Percentiles rank a stretch among this genome's conserved stretches.
Conservation (phyloP, 441 rosid genomes). For the Caryocar brasiliense region DNA sequence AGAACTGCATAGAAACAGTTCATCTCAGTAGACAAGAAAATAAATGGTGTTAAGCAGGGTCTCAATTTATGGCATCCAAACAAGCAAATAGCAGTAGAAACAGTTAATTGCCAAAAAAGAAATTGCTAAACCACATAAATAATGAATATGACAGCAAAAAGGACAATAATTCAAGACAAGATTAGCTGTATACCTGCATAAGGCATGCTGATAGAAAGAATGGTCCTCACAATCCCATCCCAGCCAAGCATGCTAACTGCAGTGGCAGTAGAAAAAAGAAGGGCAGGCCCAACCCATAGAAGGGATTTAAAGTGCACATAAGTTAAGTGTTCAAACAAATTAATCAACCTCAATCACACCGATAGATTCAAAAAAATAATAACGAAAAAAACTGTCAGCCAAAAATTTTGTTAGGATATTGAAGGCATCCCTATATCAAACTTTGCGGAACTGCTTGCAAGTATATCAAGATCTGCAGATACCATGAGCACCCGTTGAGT, state of each 20-base stretch:
- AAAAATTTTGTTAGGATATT: conserved; percentile 55
- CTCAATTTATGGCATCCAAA: background rate
- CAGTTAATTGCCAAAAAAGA: background rate
- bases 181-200: conserved; percentile 52
- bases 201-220: conserved; percentile 85
- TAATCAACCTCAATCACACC: conserved; percentile 9
- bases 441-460: conserved; percentile 75
- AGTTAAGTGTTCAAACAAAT: conserved; percentile 50
- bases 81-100: background rate
- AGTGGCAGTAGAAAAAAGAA: conserved; percentile 88
- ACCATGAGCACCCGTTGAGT: conserved; percentile 86
- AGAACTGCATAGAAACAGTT: conserved; percentile 46
- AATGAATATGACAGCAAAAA: background rate
- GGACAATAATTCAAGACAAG: background rate
- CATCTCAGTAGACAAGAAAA: conserved; percentile 9
- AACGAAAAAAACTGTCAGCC: conserved; percentile 1
- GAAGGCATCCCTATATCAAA: conserved; percentile 93
- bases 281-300: conserved; percentile 97
- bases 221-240: conserved; percentile 90
- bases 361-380: background rate
- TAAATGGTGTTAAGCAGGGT: background rate
- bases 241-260: conserved; percentile 85
- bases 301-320: conserved; percentile 73
- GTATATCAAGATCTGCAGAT: conserved; percentile 80
- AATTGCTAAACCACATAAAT: too few relatives aligned